phyloP scores from a whole-genome alignment of 1,139 yeast genomes.

The Taphrina deformans region DNA sequence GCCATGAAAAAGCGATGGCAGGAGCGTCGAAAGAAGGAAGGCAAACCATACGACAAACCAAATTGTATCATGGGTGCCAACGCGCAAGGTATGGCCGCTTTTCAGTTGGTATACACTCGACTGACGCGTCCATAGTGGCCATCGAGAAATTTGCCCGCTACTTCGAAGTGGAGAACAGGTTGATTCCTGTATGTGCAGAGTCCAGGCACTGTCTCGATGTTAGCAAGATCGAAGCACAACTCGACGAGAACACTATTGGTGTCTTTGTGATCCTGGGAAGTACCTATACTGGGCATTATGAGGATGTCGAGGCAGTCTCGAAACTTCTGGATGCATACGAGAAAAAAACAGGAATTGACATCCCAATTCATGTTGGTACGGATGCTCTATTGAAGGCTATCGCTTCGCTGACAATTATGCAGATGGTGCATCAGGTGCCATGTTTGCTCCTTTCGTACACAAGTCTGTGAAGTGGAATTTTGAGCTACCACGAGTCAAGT shows the following conservation, averaged over 20 bases:
- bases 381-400: neutral
- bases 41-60: conserved; percentile 65
- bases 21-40: conserved; percentile 58
- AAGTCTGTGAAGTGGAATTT: conserved; percentile 53
- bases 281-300: conserved; percentile 91
- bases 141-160: conserved; percentile 90
- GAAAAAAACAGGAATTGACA: conserved; percentile 62
- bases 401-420: neutral
- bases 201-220: conserved; percentile 67
- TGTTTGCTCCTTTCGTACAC: conserved; percentile 46
- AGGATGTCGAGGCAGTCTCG: conserved; percentile 65
- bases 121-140: conserved; percentile 51
- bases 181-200: conserved; percentile 60
- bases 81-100: conserved; percentile 60
- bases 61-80: conserved; percentile 92
- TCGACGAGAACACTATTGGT: conserved; percentile 93
- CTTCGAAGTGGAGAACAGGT: conserved; percentile 84
- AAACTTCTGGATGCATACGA: conserved; percentile 66
- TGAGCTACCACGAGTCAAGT: conserved; percentile 68
- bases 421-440: conserved; percentile 91
- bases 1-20: conserved; percentile 93
- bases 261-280: conserved; percentile 85
- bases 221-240: conserved; percentile 57
- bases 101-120: neutral
- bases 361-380: conserved; percentile 70